Evolutionary conservation across 495 filamentous ascomycete genomes (phyloP).

Genomic region (Neurospora discreta): DNA sequence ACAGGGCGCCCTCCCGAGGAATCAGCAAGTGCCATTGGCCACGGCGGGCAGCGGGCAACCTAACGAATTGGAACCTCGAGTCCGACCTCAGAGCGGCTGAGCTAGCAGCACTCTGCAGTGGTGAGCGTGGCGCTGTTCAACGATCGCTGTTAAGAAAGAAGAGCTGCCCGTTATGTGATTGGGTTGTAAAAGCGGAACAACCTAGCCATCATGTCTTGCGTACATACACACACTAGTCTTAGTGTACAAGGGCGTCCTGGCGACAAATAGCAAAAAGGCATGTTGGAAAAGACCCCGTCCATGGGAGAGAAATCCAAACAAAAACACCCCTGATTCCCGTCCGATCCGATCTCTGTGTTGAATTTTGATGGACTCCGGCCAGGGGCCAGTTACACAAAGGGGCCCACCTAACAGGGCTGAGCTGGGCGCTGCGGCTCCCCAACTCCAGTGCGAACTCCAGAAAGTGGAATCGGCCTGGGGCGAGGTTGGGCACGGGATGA

Average conservation of each 20-base stretch:
- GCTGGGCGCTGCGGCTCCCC: neutral
- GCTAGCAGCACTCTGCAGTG: neutral
- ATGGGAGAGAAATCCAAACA: neutral
- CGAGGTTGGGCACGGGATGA: neutral
- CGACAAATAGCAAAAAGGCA: neutral
- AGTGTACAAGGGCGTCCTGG: too few species aligned
- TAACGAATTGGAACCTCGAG: neutral
- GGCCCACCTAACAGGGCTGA: neutral
- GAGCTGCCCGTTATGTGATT: neutral
- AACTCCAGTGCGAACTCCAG: neutral
- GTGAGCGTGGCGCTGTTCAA: neutral
- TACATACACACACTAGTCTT: too few species aligned
- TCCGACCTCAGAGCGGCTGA: neutral
- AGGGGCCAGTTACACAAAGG: neutral
- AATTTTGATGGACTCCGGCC: neutral
- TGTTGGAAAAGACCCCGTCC: too few species aligned
- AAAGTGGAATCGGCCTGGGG: neutral
- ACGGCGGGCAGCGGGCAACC: neutral
- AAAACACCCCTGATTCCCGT: neutral
- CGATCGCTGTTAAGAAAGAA: neutral
- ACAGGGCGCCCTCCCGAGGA: neutral
- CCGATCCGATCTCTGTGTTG: neutral
- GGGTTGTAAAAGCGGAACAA: neutral
- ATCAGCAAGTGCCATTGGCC: neutral
- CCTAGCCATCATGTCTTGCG: neutral